These are phyloP conservation scores for Ustilago sp. DNA, from an alignment of 1,284 basidiomycete species.

Conservation along the genomic window DNA sequence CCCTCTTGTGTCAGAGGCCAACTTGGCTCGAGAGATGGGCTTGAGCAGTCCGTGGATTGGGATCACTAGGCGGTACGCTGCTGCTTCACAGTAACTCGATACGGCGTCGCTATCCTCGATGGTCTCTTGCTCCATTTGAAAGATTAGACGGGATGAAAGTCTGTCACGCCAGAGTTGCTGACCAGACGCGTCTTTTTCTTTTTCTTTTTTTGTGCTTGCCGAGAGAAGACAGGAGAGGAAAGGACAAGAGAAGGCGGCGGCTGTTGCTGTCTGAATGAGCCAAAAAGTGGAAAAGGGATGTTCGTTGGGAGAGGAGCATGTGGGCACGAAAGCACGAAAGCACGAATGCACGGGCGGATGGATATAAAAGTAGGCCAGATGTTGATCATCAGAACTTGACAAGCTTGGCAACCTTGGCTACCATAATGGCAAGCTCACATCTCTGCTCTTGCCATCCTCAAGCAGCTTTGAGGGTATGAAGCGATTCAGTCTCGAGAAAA, in stretches of 20 bases:
- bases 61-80: background rate
- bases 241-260: background rate
- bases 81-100: background rate
- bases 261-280: background rate
- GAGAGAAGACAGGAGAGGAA: background rate
- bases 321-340: background rate
- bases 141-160: background rate
- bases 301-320: slow-evolving; percentile 2
- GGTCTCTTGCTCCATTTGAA: background rate
- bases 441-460: no score
- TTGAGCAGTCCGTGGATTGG: background rate
- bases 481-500: background rate
- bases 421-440: no score
- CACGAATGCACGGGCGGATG: background rate
- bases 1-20: background rate
- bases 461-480: no score
- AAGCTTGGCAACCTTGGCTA: no score
- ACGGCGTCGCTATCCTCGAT: background rate
- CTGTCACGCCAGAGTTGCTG: background rate
- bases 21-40: background rate
- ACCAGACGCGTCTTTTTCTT: background rate
- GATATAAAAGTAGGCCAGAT: slow-evolving; percentile 9
- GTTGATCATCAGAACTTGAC: no score
- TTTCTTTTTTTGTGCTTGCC: background rate
- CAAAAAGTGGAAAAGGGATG: background rate